These are phyloP conservation scores for Yamadazyma olivae DNA, from an alignment of 805 yeast species.

Conservation along the genomic window DNA sequence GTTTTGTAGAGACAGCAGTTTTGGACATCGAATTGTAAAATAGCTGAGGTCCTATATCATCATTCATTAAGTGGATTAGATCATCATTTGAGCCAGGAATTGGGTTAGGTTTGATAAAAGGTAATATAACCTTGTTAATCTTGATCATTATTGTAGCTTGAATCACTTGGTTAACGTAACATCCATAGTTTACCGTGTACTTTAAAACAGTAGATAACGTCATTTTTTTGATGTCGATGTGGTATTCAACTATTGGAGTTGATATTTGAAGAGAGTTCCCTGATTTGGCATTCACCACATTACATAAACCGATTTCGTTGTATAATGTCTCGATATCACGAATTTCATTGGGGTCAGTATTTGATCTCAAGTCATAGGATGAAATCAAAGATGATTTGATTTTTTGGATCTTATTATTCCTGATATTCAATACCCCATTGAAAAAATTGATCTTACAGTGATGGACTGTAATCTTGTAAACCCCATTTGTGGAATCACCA, in stretches of 20 bases:
- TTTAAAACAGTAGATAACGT: constrained; percentile 11
- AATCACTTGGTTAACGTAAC: constrained; percentile 17
- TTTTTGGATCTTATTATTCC: constrained; percentile 1
- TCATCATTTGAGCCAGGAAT: background rate
- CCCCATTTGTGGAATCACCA: background rate
- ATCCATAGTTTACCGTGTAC: constrained; percentile 14
- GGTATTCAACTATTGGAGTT: constrained; percentile 10
- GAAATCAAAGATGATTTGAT: constrained; percentile 1
- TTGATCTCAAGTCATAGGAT: background rate
- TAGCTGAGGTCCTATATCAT: constrained; percentile 22
- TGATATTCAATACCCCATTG: constrained; percentile 3
- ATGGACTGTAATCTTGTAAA: background rate
- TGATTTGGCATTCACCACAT: background rate
- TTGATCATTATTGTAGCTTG: constrained; percentile 17
- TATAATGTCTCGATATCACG: constrained; percentile 1
- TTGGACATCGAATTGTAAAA: constrained; percentile 52
- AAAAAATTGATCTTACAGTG: constrained; percentile 4
- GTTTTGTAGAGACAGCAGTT: constrained; percentile 27
- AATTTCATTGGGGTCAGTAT: background rate
- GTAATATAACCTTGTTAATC: constrained; percentile 6
- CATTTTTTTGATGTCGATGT: constrained; percentile 11
- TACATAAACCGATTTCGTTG: constrained; percentile 4
- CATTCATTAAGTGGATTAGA: background rate
- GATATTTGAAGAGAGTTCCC: constrained; percentile 1
- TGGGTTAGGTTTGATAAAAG: constrained; percentile 8